Conservation (phyloP, 768 basidiomycete genomes). For the Sporobolomyces roseus region DNA sequence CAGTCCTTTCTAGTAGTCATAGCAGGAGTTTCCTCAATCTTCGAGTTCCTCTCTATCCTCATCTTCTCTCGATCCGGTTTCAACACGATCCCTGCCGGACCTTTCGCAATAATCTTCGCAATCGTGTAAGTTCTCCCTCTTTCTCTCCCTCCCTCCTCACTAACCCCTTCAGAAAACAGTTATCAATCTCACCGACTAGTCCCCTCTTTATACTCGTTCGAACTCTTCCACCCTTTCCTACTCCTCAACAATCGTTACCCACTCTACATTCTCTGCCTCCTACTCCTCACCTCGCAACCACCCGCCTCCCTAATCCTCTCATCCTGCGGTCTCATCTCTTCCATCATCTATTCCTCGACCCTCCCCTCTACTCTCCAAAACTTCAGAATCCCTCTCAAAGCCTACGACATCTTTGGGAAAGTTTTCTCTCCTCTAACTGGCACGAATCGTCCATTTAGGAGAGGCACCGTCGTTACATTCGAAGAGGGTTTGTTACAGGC, state of each 20-base stretch:
- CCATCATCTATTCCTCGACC: background rate
- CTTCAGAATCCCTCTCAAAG: conserved; percentile 4
- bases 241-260: conserved; percentile 25
- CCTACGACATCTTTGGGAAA: conserved; percentile 8
- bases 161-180: background rate
- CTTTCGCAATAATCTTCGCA: conserved; percentile 26
- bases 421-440: conserved; percentile 5
- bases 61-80: conserved; percentile 7
- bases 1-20: conserved; percentile 32
- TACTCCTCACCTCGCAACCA: conserved; percentile 15
- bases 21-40: background rate
- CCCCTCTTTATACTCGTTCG: conserved; percentile 29
- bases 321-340: conserved; percentile 3
- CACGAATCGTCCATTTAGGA: background rate
- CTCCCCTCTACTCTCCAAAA: background rate
- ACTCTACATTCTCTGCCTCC: conserved; percentile 16
- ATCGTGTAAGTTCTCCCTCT: conserved; percentile 8
- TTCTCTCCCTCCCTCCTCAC: background rate
- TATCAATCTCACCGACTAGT: conserved; percentile 24
- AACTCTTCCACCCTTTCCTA: conserved; percentile 21
- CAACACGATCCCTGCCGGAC: conserved; percentile 25
- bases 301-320: conserved; percentile 8
- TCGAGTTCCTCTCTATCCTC: conserved; percentile 1
- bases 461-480: conserved; percentile 13
- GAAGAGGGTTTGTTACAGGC: conserved; percentile 14